Evolutionary conservation across 2,329 filamentous ascomycete genomes (phyloP), one percentile per base, ranked within the genome.

Genomic region (Tolypocladium inflatum): DNA sequence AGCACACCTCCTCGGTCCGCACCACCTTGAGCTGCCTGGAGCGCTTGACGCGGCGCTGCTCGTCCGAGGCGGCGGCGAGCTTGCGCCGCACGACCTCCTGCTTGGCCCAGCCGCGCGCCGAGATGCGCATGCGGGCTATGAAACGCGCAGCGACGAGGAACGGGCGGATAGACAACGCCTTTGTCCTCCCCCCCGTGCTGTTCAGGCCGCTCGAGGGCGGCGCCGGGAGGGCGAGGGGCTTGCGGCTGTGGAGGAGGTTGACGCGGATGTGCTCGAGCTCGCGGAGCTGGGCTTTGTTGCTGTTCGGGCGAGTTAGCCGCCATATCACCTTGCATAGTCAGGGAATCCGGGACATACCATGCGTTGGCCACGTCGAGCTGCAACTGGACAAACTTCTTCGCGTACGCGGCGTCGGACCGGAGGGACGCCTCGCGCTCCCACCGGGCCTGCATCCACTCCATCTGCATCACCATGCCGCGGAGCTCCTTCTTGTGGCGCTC

Each of bases 221-320:
- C 33, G 65, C 63, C 50, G 73, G 64, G 57, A 69, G 63, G 51
- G 68, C 57, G 56, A 73, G 69, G 50, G 72, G 61, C 55, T 71
- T 71, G 60, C 73, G 72, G 66, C 68, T 72, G 61, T 73, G 70
- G 50, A 75, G 71, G 54, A 75, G 64, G 56, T 74, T 70, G 62
- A 70, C 73, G 62, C 74, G 90, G 79, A 97, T 96, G 65, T 89
- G 83, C 65, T 88, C 84, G 62, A 97, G 86, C 68, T 97, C 88
- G 56, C 86, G 84, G 59, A 97, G 85, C 71, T 97, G 91, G 60
- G 90, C 89, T 72, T 93, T 88, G 77, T 97, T 99, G 77, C 94
- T 97, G 72, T 71, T 58, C 15, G 37, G 13, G 55, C n/a, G n/a
- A 10, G 56, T 59, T 48, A 54, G 57, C 33, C 13, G 52, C 39